These are phyloP conservation scores for Lentinula sp. DNA, from an alignment of 768 basidiomycete species.

Conservation along the genomic window DNA sequence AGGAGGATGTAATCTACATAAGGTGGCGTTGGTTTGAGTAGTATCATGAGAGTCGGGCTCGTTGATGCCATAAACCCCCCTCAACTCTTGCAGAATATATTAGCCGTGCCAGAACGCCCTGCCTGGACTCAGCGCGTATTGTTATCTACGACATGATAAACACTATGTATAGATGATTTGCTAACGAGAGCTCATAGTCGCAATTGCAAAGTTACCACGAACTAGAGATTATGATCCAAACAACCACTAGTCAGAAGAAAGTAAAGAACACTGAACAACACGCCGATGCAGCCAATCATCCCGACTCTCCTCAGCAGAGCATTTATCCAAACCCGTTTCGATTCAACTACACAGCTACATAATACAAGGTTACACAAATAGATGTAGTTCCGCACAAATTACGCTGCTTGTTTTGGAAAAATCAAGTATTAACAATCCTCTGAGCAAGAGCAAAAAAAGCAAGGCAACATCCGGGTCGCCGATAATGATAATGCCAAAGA, in stretches of 20 bases:
- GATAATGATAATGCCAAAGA: conserved; percentile 1
- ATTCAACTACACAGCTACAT: neutral
- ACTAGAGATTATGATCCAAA: too few species aligned
- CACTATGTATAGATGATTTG: too few species aligned
- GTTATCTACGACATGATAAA: too few species aligned
- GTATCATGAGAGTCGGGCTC: conserved; percentile 72
- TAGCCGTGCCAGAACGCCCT: too few species aligned
- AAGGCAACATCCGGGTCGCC: conserved; percentile 1
- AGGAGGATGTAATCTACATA: conserved; percentile 43
- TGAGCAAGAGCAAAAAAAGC: neutral
- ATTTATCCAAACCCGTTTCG: neutral
- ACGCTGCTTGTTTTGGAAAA: neutral
- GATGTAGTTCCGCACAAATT: neutral
- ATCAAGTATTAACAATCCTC: neutral
- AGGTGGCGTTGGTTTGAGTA: conserved; percentile 73
- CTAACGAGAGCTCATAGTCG: too few species aligned
- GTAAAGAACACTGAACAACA: neutral
- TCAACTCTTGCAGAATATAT: too few species aligned
- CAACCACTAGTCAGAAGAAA: conserved; percentile 24
- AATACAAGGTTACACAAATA: neutral
- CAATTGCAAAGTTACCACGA: too few species aligned
- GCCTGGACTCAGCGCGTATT: too few species aligned
- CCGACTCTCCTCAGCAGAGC: too few species aligned
- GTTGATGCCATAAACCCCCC: conserved; percentile 27
- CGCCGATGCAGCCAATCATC: too few species aligned